Percentiles rank a stretch among this genome's conserved stretches.
Conservation (phyloP, 495 filamentous ascomycete genomes). For the Neurospora intermedia region DNA sequence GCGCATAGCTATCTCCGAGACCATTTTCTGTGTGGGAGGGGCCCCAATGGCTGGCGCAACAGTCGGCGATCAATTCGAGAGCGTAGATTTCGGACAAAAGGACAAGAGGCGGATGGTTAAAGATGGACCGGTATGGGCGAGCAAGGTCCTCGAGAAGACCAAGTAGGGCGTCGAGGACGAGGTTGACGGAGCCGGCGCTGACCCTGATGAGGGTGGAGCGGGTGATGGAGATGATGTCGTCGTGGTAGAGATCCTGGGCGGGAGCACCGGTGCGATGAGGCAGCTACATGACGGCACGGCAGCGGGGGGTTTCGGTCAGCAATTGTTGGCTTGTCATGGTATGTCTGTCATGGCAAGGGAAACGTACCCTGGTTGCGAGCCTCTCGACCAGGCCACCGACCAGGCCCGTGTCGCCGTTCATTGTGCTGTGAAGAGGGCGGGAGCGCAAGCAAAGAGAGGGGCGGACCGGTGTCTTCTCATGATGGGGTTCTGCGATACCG, state of each 20-base stretch:
- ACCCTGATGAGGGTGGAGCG: conserved; percentile 50
- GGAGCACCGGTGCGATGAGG: conserved; percentile 53
- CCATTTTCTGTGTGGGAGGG: conserved; percentile 3
- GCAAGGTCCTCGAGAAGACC: conserved; percentile 38
- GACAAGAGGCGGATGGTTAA: conserved; percentile 41
- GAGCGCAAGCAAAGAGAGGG: not conserved
- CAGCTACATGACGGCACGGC: conserved; percentile 30
- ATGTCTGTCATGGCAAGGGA: not conserved
- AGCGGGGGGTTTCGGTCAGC: not conserved
- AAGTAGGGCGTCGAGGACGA: conserved; percentile 47
- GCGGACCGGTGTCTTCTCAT: conserved; percentile 20
- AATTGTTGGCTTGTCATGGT: not conserved
- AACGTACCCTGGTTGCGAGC: conserved; percentile 48
- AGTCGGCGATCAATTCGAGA: conserved; percentile 51
- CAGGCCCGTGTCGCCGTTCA: conserved; percentile 53
- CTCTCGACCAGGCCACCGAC: conserved; percentile 55
- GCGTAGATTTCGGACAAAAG: conserved; percentile 50
- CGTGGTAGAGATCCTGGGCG: conserved; percentile 45
- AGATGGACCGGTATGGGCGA: conserved; percentile 33
- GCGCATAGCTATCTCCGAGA: not conserved
- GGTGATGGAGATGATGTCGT: conserved; percentile 50
- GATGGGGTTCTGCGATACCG: conserved; percentile 9
- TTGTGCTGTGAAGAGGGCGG: conserved; percentile 25
- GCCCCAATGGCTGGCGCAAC: conserved; percentile 47
- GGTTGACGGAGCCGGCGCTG: conserved; percentile 40